These are phyloP conservation scores for Neurospora sp. DNA, from an alignment of 495 filamentous ascomycete species.

Conservation along the genomic window DNA sequence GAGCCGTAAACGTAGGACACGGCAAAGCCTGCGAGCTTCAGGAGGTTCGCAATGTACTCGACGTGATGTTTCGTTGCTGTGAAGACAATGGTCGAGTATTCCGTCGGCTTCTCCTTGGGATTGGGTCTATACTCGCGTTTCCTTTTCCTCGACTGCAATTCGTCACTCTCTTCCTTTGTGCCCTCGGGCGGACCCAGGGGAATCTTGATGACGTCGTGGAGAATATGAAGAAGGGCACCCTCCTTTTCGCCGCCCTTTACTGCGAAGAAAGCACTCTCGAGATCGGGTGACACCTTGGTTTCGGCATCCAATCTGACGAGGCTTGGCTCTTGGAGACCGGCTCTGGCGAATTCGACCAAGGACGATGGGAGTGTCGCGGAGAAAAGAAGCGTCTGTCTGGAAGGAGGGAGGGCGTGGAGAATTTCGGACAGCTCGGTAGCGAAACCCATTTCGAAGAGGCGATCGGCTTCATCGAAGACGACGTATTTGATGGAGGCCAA, in stretches of 20 bases:
- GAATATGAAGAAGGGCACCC: slow-evolving; percentile 76
- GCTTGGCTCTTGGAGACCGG: slow-evolving; percentile 80
- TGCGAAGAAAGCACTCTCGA: slow-evolving; percentile 87
- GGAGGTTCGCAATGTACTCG: slow-evolving; percentile 75
- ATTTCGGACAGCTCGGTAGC: slow-evolving; percentile 88
- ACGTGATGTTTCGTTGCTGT: slow-evolving; percentile 94
- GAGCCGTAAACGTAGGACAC: slow-evolving; percentile 90
- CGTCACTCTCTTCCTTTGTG: slow-evolving; percentile 32
- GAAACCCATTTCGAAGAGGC: slow-evolving; percentile 97
- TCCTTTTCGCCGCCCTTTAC: slow-evolving; percentile 90
- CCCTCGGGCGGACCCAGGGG: slow-evolving; percentile 61
- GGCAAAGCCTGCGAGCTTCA: slow-evolving; percentile 66
- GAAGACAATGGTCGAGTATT: slow-evolving; percentile 88
- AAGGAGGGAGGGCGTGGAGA: slow-evolving; percentile 71
- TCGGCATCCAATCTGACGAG: slow-evolving; percentile 86
- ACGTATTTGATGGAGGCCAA: slow-evolving; percentile 79
- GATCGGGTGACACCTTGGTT: slow-evolving; percentile 87
- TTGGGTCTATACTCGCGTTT: slow-evolving; percentile 50
- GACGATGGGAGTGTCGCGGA: slow-evolving; percentile 90
- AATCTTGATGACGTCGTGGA: slow-evolving; percentile 88
- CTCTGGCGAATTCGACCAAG: slow-evolving; percentile 89
- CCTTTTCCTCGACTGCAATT: slow-evolving; percentile 51
- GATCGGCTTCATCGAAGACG: slow-evolving; percentile 94
- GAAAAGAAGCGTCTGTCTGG: slow-evolving; percentile 84
- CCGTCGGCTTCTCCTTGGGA: slow-evolving; percentile 47